Conservation (phyloP, 805 yeast species). For the Lipomyces mesembrius region DNA sequence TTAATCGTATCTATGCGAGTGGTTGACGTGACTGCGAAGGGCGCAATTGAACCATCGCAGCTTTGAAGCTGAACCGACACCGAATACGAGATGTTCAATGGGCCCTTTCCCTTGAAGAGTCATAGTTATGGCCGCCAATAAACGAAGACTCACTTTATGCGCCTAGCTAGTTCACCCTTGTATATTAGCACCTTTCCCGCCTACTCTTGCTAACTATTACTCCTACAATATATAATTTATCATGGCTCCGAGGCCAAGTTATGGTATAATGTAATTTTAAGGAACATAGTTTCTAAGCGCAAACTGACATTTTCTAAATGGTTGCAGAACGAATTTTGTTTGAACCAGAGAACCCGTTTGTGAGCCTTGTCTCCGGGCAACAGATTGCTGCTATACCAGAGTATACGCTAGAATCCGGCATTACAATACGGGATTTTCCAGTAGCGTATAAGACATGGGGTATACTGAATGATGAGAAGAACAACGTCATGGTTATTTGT, state of each 20-base stretch:
- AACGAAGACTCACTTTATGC: background rate
- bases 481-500: constrained; percentile 86
- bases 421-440: constrained; percentile 70
- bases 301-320: background rate
- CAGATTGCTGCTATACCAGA: constrained; percentile 76
- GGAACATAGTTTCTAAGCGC: background rate
- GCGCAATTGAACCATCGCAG: too few species aligned
- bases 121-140: background rate
- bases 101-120: background rate
- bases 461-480: constrained; percentile 64
- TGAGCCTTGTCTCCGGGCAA: constrained; percentile 74
- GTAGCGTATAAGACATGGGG: constrained; percentile 99
- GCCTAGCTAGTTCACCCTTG: background rate
- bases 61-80: background rate
- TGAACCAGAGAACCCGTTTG: constrained; percentile 60
- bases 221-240: background rate
- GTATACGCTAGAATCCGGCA: constrained; percentile 81
- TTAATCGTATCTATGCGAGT: background rate
- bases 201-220: background rate
- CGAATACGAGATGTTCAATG: background rate
- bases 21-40: background rate
- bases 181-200: background rate
- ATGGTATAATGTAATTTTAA: background rate
- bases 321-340: constrained; percentile 20
- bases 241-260: background rate